Percentiles rank a stretch among this genome's conserved stretches.
phyloP scores from a whole-genome alignment of 2,329 filamentous ascomycete species.

The Triangularia setosa region DNA sequence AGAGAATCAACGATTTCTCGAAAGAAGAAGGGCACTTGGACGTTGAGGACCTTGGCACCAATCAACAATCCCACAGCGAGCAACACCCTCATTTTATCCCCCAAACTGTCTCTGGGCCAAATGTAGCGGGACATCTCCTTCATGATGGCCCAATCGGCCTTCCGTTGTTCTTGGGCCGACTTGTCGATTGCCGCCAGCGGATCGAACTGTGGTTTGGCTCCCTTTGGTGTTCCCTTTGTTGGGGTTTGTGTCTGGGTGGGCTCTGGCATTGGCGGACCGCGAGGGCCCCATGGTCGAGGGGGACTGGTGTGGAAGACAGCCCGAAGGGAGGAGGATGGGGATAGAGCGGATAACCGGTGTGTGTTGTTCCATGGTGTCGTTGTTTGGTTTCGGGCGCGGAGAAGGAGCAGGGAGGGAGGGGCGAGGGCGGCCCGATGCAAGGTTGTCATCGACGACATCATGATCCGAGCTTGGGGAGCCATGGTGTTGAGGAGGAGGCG shows the following conservation, averaged over 20 bases:
- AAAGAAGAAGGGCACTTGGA: constrained; percentile 98
- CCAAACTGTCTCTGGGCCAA: constrained; percentile 86
- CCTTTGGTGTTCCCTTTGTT: constrained; percentile 9
- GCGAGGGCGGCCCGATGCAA: constrained; percentile 15
- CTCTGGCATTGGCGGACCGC: constrained; percentile 6
- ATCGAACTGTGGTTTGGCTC: constrained; percentile 13
- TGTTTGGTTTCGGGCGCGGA: constrained; percentile 10
- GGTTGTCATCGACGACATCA: constrained; percentile 22
- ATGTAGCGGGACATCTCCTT: constrained; percentile 95
- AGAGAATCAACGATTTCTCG: constrained; percentile 96
- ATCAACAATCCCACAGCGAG: constrained; percentile 80
- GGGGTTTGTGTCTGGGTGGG: constrained; percentile 7
- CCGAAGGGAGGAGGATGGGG: constrained; percentile 9
- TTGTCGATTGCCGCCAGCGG: constrained; percentile 48
- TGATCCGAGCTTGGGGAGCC: constrained; percentile 22
- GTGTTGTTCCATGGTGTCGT: constrained; percentile 4
- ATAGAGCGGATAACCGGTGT: not conserved
- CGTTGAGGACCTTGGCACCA: constrained; percentile 91
- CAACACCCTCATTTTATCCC: constrained; percentile 79
- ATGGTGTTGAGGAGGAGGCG: constrained; percentile 13
- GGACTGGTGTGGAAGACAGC: constrained; percentile 20
- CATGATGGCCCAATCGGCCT: constrained; percentile 97
- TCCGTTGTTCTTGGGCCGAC: constrained; percentile 81
- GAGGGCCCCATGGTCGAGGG: not conserved
- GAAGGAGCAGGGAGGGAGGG: constrained; percentile 6